A percentile compares a stretch with the other conserved stretches of the same genome.
Evolutionary conservation across 2,329 filamentous ascomycete species (phyloP).

Genomic region (Talaromyces marneffei): DNA sequence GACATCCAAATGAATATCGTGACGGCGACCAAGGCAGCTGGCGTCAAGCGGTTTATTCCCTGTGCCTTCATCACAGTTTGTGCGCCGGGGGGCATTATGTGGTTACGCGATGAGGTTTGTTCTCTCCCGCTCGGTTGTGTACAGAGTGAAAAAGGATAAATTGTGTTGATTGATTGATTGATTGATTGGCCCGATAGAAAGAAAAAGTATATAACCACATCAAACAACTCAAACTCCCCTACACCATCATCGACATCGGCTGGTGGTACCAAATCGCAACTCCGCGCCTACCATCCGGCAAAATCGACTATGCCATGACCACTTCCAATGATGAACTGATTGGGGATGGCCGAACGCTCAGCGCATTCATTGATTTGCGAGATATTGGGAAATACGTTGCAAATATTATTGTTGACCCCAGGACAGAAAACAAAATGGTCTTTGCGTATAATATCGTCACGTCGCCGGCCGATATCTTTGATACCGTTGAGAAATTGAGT

Average conservation of each 20-base stretch:
- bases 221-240: constrained; percentile 41
- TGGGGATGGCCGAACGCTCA: constrained; percentile 17
- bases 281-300: constrained; percentile 35
- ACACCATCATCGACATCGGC: constrained; percentile 51
- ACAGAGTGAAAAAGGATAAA: too few relatives aligned
- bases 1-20: constrained; percentile 36
- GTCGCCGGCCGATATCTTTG: constrained; percentile 37
- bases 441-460: constrained; percentile 40
- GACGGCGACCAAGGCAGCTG: constrained; percentile 40
- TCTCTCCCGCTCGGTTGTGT: neutral
- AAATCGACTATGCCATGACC: constrained; percentile 35
- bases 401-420: constrained; percentile 42
- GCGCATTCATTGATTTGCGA: constrained; percentile 38
- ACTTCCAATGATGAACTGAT: constrained; percentile 35
- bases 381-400: constrained; percentile 48
- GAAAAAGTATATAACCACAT: constrained; percentile 43
- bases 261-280: constrained; percentile 47
- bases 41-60: constrained; percentile 45
- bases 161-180: neutral
- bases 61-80: constrained; percentile 39
- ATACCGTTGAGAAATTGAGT: constrained; percentile 36
- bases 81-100: constrained; percentile 33
- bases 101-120: constrained; percentile 27
- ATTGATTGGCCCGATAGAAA: constrained; percentile 39
- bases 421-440: constrained; percentile 46